Evolutionary conservation across 768 basidiomycete genomes (phyloP).

Genomic region (Tulasnella sp.): DNA sequence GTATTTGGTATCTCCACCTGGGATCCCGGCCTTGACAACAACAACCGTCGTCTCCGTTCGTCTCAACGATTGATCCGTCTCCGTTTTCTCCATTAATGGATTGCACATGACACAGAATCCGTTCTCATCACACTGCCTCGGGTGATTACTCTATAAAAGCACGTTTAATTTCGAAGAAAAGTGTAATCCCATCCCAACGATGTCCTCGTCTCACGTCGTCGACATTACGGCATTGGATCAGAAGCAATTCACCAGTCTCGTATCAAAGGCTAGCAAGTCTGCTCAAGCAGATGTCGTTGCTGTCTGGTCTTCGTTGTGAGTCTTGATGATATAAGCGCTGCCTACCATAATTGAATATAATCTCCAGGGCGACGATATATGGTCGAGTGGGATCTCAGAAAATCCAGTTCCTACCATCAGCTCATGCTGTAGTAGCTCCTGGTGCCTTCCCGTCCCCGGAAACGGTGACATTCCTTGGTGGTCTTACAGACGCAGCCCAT

Average conservation of each 20-base stretch:
- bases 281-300: slow-evolving; percentile 4
- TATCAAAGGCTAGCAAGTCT: background rate
- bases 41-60: too few species aligned
- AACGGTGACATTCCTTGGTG: background rate
- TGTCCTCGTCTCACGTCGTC: background rate
- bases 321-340: too few species aligned
- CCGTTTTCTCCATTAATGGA: too few species aligned
- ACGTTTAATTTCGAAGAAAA: too few species aligned
- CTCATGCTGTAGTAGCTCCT: slow-evolving; percentile 5
- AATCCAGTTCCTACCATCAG: slow-evolving; percentile 1
- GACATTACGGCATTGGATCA: background rate
- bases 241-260: slow-evolving; percentile 6
- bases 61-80: too few species aligned
- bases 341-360: too few species aligned
- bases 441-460: slow-evolving; percentile 1
- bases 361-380: background rate
- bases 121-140: too few species aligned
- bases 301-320: slow-evolving; percentile 6
- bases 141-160: too few species aligned
- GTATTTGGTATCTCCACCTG: too few species aligned
- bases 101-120: too few species aligned
- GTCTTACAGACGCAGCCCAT: background rate
- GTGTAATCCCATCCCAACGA: too few species aligned
- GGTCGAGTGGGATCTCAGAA: background rate
- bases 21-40: too few species aligned